Evolutionary conservation across 2,329 filamentous ascomycete genomes (phyloP).

Genomic region (Penicillium sp.): DNA sequence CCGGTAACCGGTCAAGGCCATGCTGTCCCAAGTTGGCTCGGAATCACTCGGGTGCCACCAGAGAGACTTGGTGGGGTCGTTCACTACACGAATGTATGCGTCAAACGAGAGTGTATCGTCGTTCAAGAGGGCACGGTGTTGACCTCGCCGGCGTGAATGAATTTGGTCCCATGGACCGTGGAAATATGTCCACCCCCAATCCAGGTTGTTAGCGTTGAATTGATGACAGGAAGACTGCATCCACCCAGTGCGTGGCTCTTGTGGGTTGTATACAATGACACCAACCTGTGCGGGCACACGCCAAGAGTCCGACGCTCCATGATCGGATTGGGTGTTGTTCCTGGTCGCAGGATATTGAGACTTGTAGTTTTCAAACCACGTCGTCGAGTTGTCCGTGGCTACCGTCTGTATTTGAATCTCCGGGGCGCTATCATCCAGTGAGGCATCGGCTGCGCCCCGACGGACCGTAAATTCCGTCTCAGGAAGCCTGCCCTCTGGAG

Average conservation of each 20-base stretch:
- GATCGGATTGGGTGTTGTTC: background rate
- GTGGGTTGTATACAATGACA: slow-evolving; percentile 63
- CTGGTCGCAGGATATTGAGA: slow-evolving; percentile 26
- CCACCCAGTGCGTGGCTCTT: slow-evolving; percentile 60
- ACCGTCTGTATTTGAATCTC: slow-evolving; percentile 35
- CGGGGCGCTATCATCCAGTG: slow-evolving; percentile 32
- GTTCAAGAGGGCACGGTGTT: slow-evolving; percentile 59
- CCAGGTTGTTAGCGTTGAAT: slow-evolving; percentile 58
- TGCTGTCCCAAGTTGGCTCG: slow-evolving; percentile 57
- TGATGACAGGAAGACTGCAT: slow-evolving; percentile 59
- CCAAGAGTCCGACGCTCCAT: slow-evolving; percentile 36
- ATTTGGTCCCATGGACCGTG: slow-evolving; percentile 60
- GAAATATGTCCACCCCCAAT: slow-evolving; percentile 66
- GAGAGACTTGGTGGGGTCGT: slow-evolving; percentile 60
- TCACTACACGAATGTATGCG: slow-evolving; percentile 60
- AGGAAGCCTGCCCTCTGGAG: slow-evolving; percentile 37
- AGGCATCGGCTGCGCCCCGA: slow-evolving; percentile 38
- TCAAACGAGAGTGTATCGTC: slow-evolving; percentile 63
- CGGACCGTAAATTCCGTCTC: slow-evolving; percentile 45
- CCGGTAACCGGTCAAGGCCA: slow-evolving; percentile 58
- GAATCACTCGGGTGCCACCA: slow-evolving; percentile 60
- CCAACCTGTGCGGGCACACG: slow-evolving; percentile 60
- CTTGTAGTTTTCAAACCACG: slow-evolving; percentile 36
- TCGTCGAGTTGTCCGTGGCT: slow-evolving; percentile 27
- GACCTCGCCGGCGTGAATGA: slow-evolving; percentile 55